These are phyloP conservation scores for Novymonas esmeraldas DNA, from an alignment of 208 protist genomes.

Conservation along the genomic window DNA sequence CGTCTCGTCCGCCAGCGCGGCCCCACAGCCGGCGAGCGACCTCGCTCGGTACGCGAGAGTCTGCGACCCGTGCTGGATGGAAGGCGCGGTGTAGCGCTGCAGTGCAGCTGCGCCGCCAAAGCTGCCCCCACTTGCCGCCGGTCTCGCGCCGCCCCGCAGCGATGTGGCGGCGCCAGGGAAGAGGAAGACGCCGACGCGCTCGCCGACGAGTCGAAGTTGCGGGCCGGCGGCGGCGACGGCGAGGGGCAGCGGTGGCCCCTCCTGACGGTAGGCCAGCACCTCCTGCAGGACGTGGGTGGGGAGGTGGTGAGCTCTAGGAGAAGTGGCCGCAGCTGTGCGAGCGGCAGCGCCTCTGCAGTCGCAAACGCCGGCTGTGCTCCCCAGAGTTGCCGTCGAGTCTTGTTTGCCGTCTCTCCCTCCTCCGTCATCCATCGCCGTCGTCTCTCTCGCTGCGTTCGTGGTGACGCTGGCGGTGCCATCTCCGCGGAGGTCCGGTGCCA, in stretches of 20 bases:
- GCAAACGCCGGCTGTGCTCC: too few species aligned
- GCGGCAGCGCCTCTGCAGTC: too few species aligned
- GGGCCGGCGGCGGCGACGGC: slow-evolving; percentile 23
- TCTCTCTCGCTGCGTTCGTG: too few species aligned
- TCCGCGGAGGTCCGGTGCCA: slow-evolving; percentile 3
- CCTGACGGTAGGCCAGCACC: slow-evolving; percentile 7
- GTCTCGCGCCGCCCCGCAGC: neutral
- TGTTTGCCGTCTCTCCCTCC: too few species aligned
- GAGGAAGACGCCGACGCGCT: slow-evolving; percentile 13
- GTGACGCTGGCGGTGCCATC: too few species aligned
- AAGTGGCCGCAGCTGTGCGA: too few species aligned
- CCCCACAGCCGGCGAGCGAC: neutral
- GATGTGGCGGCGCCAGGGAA: slow-evolving; percentile 21
- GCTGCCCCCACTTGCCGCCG: neutral
- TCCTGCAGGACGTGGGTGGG: neutral
- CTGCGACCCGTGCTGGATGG: neutral
- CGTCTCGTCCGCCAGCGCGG: neutral
- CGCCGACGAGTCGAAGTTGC: slow-evolving; percentile 4
- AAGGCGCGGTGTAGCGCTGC: too few species aligned
- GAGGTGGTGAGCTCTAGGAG: neutral
- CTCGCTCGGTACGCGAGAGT: neutral
- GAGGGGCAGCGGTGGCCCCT: slow-evolving; percentile 13
- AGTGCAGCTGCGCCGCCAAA: neutral
- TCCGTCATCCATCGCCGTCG: too few species aligned
- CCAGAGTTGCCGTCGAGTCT: too few species aligned